Evolutionary conservation across 1,284 basidiomycete genomes (phyloP), one percentile per base, ranked within the genome.

Genomic region (Leccinum fallax): DNA sequence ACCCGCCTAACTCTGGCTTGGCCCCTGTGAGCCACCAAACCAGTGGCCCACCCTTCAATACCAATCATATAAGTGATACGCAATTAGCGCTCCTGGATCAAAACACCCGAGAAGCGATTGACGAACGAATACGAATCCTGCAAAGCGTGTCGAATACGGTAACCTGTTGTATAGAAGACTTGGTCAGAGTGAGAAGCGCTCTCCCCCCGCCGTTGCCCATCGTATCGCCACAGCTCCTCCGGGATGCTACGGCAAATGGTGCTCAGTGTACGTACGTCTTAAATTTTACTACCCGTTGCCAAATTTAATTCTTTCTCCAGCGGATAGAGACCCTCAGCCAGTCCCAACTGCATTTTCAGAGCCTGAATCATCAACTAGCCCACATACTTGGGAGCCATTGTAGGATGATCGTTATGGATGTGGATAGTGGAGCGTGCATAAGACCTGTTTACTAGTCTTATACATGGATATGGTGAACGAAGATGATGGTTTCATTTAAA

Each of bases 101-200:
- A 38, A 71, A 89, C 32, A 91, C 90, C 21, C 80, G 92, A 54
- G 89, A 91, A 67, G 89, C 89, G 4, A 90, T 96, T 54, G 91
- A 95, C 65, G 92, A 94, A 73, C 83, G 93, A 61, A 77, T 96
- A 62, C 80, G 86, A 49, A 83, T 93, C 28, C 77, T 96, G 30
- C 89, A 92, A 75, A 83, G 85, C 34, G 88, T 95, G 32, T 91
- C 92, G 54, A 80, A 79, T 34, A 82, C 85, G 11, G 80, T 94
- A 13, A 85, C 85, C 71, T 79, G 82, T 19, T 89, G 92, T 65
- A 83, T 92, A 56, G 89, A 92, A 69, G 92, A 95, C 66, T 78
- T 96, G 61, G 83, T 89, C 72, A 79, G 85, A 64, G 79, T 93
- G 72, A 81, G 89, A 67, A 94, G 92, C 66, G 79, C 84, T 16